A percentile compares a stretch with the other conserved stretches of the same genome.
phyloP scores from a whole-genome alignment of 1,139 yeast genomes.

The Geotrichum candidum region DNA sequence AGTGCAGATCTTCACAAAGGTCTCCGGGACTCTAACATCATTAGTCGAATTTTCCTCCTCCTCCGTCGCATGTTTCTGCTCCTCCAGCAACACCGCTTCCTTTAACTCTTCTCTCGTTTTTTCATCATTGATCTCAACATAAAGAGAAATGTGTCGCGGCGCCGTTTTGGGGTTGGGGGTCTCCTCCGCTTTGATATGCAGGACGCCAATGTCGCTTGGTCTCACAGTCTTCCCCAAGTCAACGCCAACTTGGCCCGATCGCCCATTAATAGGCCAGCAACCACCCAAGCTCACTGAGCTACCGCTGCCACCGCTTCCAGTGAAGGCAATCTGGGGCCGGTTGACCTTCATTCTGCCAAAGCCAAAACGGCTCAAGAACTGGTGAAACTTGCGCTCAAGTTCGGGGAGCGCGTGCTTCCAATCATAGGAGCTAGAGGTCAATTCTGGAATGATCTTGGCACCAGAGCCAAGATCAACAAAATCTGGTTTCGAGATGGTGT shows the following conservation, averaged over 20 bases:
- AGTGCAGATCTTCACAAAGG: slow-evolving; percentile 26
- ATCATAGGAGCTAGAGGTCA: slow-evolving; percentile 29
- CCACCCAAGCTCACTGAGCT: slow-evolving; percentile 27
- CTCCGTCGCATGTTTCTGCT: no score
- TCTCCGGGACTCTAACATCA: slow-evolving; percentile 17
- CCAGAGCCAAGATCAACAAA: slow-evolving; percentile 32
- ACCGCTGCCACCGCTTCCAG: neutral
- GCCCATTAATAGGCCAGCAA: slow-evolving; percentile 37
- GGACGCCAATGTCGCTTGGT: slow-evolving; percentile 30
- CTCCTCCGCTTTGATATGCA: slow-evolving; percentile 29
- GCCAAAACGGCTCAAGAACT: slow-evolving; percentile 21
- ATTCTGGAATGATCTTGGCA: slow-evolving; percentile 27
- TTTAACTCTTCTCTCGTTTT: slow-evolving; percentile 16
- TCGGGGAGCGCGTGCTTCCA: slow-evolving; percentile 17
- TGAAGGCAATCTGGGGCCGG: slow-evolving; percentile 28
- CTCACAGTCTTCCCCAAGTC: slow-evolving; percentile 25
- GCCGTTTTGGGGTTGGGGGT: slow-evolving; percentile 30
- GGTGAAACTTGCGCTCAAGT: slow-evolving; percentile 20
- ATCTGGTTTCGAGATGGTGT: slow-evolving; percentile 25
- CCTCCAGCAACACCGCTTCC: neutral
- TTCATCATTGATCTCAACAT: slow-evolving; percentile 28
- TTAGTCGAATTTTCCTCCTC: neutral
- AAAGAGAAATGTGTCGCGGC: slow-evolving; percentile 32
- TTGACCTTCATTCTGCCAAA: slow-evolving; percentile 25
- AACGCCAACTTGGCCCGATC: slow-evolving; percentile 30